Evolutionary conservation across 2,329 filamentous ascomycete genomes (phyloP).

Genomic region (Talaromyces sp.): DNA sequence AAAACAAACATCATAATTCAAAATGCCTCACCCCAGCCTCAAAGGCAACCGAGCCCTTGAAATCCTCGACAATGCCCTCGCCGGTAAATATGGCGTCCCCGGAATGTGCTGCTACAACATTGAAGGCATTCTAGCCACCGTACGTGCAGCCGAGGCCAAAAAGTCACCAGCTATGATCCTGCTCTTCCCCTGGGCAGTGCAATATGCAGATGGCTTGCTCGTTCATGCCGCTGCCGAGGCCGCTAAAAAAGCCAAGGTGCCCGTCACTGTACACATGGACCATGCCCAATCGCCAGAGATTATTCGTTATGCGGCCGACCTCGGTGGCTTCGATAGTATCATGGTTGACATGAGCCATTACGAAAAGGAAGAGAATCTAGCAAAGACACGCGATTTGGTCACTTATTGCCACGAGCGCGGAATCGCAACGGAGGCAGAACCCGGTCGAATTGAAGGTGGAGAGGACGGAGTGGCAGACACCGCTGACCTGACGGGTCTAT

Average conservation of each 20-base stretch:
- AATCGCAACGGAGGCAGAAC: conserved; percentile 68
- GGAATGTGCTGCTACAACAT: conserved; percentile 66
- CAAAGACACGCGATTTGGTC: conserved; percentile 60
- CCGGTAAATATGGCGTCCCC: conserved; percentile 57
- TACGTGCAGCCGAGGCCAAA: conserved; percentile 65
- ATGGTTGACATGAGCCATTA: conserved; percentile 77
- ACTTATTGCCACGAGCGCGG: conserved; percentile 61
- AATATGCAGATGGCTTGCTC: conserved; percentile 59
- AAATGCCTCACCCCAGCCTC: conserved; percentile 38
- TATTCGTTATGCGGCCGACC: conserved; percentile 58
- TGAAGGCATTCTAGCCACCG: conserved; percentile 66
- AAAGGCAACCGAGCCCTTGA: conserved; percentile 51
- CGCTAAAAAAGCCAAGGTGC: conserved; percentile 55
- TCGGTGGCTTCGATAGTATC: conserved; percentile 65
- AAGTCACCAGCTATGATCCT: conserved; percentile 67
- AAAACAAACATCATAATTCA: neutral
- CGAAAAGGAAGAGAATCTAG: conserved; percentile 66
- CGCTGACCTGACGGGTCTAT: conserved; percentile 57
- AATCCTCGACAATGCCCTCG: conserved; percentile 56
- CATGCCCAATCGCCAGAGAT: conserved; percentile 63
- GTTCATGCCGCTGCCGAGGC: conserved; percentile 56
- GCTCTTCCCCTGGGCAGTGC: conserved; percentile 70
- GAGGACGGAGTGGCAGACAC: conserved; percentile 73
- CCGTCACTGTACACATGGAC: conserved; percentile 63
- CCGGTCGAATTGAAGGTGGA: conserved; percentile 66